phyloP scores from a whole-genome alignment of 179 eudicot species.

The Beta macrorhiza region DNA sequence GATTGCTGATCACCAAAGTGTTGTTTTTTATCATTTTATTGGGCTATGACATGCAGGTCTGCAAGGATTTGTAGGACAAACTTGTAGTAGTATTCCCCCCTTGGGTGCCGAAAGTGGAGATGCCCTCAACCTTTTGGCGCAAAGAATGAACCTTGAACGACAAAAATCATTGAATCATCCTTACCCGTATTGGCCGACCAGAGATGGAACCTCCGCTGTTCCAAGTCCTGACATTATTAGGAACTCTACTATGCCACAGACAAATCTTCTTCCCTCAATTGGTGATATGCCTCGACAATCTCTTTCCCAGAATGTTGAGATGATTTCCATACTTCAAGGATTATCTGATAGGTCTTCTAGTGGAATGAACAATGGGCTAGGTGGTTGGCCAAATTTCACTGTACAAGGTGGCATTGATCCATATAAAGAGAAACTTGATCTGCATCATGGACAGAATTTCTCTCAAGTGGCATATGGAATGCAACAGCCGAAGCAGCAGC shows the following conservation, averaged over 20 bases:
- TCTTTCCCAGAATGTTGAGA: conserved; percentile 58
- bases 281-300: conserved; percentile 49
- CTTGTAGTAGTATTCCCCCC: conserved; percentile 43
- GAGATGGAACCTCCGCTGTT: conserved; percentile 47
- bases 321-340: conserved; percentile 68
- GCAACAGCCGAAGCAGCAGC: conserved; percentile 64
- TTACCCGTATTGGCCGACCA: conserved; percentile 60
- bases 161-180: conserved; percentile 61
- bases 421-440: conserved; percentile 54
- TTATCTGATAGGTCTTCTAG: conserved; percentile 55
- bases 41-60: conserved; percentile 43
- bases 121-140: conserved; percentile 57
- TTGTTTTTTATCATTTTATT: conserved; percentile 7
- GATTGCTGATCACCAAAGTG: not conserved
- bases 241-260: conserved; percentile 43
- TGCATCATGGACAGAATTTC: conserved; percentile 56
- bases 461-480: conserved; percentile 56
- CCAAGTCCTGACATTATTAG: conserved; percentile 48
- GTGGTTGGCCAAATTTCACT: conserved; percentile 65
- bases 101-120: conserved; percentile 61
- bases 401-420: conserved; percentile 56
- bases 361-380: conserved; percentile 42
- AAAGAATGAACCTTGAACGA: conserved; percentile 61
- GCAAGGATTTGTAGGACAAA: conserved; percentile 52
- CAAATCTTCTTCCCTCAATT: conserved; percentile 44